Evolutionary conservation across 805 yeast genomes (phyloP).

Genomic region (Schwanniomyces sp.): DNA sequence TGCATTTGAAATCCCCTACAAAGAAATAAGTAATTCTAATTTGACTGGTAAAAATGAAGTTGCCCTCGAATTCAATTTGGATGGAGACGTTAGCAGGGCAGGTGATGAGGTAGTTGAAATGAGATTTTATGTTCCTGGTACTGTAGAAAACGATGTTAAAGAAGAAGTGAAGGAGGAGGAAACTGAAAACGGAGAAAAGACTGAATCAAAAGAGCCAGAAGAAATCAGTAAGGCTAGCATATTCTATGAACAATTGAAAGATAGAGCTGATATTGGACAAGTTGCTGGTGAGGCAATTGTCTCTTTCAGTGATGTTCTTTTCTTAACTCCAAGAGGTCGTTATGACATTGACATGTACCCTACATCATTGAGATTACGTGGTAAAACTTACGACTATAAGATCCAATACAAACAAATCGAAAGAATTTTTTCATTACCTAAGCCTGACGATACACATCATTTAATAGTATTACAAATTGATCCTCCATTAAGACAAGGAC

Average conservation of each 20-base stretch:
- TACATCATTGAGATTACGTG: conserved; percentile 83
- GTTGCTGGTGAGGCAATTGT: conserved; percentile 94
- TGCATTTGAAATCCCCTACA: conserved; percentile 85
- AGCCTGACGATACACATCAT: conserved; percentile 91
- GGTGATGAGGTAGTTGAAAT: conserved; percentile 97
- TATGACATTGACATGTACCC: conserved; percentile 95
- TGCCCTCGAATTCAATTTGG: conserved; percentile 77
- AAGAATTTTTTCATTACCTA: conserved; percentile 87
- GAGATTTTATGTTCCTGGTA: conserved; percentile 93
- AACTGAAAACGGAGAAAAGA: conserved; percentile 32
- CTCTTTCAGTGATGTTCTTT: conserved; percentile 84
- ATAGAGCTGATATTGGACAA: conserved; percentile 91
- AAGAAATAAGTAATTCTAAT: conserved; percentile 78
- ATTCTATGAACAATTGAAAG: conserved; percentile 88
- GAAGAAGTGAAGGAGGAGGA: conserved; percentile 22
- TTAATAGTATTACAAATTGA: conserved; percentile 86
- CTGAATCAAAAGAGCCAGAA: conserved; percentile 37
- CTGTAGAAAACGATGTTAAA: conserved; percentile 49
- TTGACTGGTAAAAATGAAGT: conserved; percentile 92
- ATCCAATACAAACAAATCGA: conserved; percentile 87
- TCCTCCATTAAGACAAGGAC: conserved; percentile 98
- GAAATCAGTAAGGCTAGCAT: conserved; percentile 75
- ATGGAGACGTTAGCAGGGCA: conserved; percentile 59
- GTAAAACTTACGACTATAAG: conserved; percentile 97
- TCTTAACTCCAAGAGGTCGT: conserved; percentile 98